Evolutionary conservation across 75 land plant species (phyloP).

Genomic region (Picea glauca): DNA sequence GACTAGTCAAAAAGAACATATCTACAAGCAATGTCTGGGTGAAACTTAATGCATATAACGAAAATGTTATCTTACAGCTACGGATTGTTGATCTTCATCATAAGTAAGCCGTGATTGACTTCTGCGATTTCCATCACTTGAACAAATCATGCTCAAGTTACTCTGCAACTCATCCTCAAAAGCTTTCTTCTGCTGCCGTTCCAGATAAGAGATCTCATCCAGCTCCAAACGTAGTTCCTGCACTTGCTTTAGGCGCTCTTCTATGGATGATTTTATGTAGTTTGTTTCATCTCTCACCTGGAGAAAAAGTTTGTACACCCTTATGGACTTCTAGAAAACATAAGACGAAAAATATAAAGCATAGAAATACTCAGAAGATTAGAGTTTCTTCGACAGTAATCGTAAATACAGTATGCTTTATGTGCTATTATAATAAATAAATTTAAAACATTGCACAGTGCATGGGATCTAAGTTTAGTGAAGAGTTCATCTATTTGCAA

Average conservation of each 20-base stretch:
- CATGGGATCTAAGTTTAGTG: not conserved
- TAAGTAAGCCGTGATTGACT: slow-evolving; percentile 51
- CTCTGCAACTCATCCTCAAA: slow-evolving; percentile 76
- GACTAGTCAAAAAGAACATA: not conserved
- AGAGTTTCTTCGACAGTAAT: not conserved
- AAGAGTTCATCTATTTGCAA: slow-evolving; percentile 1
- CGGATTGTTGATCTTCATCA: slow-evolving; percentile 90
- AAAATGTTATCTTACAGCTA: slow-evolving; percentile 50
- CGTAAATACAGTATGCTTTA: not conserved
- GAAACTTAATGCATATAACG: not conserved
- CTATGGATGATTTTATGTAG: slow-evolving; percentile 45
- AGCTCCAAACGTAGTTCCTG: slow-evolving; percentile 49
- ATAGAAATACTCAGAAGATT: not conserved
- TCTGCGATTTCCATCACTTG: slow-evolving; percentile 65
- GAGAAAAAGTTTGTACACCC: not conserved
- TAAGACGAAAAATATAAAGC: not conserved
- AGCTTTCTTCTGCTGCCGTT: slow-evolving; percentile 32
- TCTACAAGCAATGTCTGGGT: not conserved
- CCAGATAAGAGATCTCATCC: slow-evolving; percentile 41
- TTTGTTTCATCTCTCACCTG: slow-evolving; percentile 86
- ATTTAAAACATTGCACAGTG: not conserved
- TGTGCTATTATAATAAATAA: not conserved
- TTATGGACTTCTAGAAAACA: not conserved
- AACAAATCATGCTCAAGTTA: slow-evolving; percentile 42
- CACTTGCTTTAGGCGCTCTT: slow-evolving; percentile 66